Percentiles rank a stretch among this genome's conserved stretches.
phyloP scores from a whole-genome alignment of 345 rosid species.

The Sisymbrium altissimum region DNA sequence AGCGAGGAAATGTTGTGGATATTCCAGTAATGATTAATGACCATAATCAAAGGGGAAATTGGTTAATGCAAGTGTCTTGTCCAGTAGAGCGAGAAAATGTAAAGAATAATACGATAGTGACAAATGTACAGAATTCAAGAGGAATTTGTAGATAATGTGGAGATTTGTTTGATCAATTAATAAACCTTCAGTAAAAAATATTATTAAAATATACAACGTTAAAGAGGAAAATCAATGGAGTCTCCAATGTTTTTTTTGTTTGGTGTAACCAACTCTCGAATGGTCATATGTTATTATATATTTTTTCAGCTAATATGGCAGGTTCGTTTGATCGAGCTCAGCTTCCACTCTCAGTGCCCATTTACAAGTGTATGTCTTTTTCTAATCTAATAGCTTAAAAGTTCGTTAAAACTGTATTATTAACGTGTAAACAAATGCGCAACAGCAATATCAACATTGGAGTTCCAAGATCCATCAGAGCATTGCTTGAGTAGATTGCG shows the following conservation, averaged over 20 bases:
- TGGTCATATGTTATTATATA: background rate
- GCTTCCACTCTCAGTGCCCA: constrained; percentile 55
- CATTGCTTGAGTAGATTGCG: constrained; percentile 64
- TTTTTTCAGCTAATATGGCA: constrained; percentile 41
- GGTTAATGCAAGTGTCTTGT: background rate
- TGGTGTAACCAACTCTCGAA: background rate
- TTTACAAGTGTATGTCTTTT: constrained; percentile 48
- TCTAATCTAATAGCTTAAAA: background rate
- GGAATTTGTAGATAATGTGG: background rate
- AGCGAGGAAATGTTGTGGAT: background rate
- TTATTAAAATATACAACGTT: too few species aligned
- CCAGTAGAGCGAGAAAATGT: background rate
- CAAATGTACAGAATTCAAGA: background rate
- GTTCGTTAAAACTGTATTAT: background rate
- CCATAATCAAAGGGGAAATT: background rate
- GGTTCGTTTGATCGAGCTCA: constrained; percentile 44
- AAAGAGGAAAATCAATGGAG: background rate
- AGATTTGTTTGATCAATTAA: too few species aligned
- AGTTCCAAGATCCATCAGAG: constrained; percentile 88
- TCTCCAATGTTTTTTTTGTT: background rate
- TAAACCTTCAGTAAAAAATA: too few species aligned
- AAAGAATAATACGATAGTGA: background rate
- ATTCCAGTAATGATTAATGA: background rate
- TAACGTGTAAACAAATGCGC: constrained; percentile 9
- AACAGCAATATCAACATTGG: constrained; percentile 61